phyloP scores from a whole-genome alignment of 2,329 filamentous ascomycete species.

The Coniochaeta ligniaria region DNA sequence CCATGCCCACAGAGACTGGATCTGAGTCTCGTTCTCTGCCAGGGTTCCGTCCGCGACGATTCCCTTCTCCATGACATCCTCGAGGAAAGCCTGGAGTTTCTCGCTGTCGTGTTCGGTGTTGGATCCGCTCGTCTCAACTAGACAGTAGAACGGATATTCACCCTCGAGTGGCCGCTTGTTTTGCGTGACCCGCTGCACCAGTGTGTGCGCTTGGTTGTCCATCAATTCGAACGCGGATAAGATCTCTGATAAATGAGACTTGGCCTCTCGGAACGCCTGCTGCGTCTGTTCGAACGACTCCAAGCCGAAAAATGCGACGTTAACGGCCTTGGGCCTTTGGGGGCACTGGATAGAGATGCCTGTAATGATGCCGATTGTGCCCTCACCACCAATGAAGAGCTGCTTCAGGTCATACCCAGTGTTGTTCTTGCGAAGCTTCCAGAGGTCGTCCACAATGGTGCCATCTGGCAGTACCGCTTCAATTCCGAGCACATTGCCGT shows the following conservation, averaged over 20 bases:
- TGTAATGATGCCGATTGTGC: slow-evolving; percentile 91
- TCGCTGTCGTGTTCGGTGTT: slow-evolving; percentile 89
- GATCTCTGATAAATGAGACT: slow-evolving; percentile 86
- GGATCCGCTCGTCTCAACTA: slow-evolving; percentile 93
- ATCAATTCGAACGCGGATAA: slow-evolving; percentile 97
- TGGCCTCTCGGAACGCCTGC: slow-evolving; percentile 79
- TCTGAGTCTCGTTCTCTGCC: slow-evolving; percentile 89
- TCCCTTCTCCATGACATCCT: slow-evolving; percentile 82
- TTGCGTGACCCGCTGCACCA: slow-evolving; percentile 68
- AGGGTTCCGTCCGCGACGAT: slow-evolving; percentile 86
- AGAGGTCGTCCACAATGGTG: slow-evolving; percentile 83
- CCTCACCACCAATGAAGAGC: slow-evolving; percentile 91
- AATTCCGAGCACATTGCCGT: slow-evolving; percentile 85
- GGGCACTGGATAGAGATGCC: slow-evolving; percentile 85
- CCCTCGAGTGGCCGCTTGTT: slow-evolving; percentile 75
- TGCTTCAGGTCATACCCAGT: slow-evolving; percentile 97
- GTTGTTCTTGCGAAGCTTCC: slow-evolving; percentile 91
- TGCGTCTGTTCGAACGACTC: slow-evolving; percentile 87
- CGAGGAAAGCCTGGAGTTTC: slow-evolving; percentile 85
- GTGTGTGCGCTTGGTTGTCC: slow-evolving; percentile 74
- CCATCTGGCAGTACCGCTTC: slow-evolving; percentile 93
- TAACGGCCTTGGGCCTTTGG: slow-evolving; percentile 77
- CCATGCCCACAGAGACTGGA: slow-evolving; percentile 80
- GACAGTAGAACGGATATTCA: slow-evolving; percentile 88
- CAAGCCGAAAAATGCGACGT: slow-evolving; percentile 90